Evolutionary conservation across 352 stramenopile species (phyloP).

Genomic region (Phytophthora litchii): DNA sequence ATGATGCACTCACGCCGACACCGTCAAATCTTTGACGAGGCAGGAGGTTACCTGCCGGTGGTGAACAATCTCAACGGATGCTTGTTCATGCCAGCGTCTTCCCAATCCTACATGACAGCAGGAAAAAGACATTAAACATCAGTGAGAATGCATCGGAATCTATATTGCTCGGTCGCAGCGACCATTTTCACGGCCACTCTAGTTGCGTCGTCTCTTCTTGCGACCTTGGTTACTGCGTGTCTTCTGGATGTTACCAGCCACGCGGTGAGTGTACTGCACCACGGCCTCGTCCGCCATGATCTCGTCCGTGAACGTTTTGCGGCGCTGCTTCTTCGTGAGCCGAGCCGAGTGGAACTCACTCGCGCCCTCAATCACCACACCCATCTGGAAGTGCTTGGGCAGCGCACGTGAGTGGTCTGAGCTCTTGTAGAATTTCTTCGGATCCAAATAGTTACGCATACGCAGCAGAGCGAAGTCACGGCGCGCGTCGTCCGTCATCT

Average conservation of each 20-base stretch:
- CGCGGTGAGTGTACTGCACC: conserved; percentile 88
- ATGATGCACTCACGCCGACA: conserved; percentile 13
- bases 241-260: conserved; percentile 78
- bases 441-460: conserved; percentile 96
- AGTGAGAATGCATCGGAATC: conserved; percentile 17
- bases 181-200: conserved; percentile 15
- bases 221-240: conserved; percentile 44
- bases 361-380: conserved; percentile 92
- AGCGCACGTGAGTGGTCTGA: conserved; percentile 83
- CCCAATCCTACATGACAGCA: not conserved
- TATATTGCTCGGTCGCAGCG: conserved; percentile 22
- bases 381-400: conserved; percentile 92
- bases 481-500: conserved; percentile 88
- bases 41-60: too few relatives aligned
- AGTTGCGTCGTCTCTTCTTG: conserved; percentile 50
- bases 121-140: not conserved
- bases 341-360: conserved; percentile 91
- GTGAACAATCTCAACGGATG: conserved; percentile 10
- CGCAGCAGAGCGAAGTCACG: conserved; percentile 92
- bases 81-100: not conserved
- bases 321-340: conserved; percentile 92
- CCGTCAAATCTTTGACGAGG: conserved; percentile 25
- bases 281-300: conserved; percentile 91
- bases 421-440: conserved; percentile 98
- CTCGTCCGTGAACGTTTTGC: conserved; percentile 94